Evolutionary conservation across 78 protist species (phyloP).

Genomic region (Protostelium mycophagum): DNA sequence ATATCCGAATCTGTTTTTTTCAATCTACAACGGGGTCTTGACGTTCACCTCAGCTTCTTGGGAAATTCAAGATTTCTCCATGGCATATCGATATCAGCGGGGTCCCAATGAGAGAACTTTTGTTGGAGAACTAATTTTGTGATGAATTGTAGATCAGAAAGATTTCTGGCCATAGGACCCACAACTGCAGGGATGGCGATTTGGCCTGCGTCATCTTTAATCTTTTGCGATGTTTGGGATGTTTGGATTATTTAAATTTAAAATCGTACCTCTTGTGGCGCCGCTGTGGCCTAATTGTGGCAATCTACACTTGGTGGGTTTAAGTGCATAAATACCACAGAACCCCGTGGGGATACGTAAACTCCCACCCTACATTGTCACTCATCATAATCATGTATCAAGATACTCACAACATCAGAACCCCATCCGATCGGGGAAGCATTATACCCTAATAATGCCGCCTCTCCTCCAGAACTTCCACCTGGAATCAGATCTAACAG

Average conservation of each 20-base stretch:
- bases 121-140: background rate
- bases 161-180: background rate
- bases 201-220: background rate
- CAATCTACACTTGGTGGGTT: background rate
- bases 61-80: background rate
- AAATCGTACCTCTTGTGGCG: background rate
- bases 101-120: background rate
- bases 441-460: background rate
- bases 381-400: background rate
- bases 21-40: background rate
- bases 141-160: background rate
- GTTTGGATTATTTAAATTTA: no score
- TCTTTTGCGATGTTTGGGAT: background rate
- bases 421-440: background rate
- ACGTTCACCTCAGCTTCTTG: background rate
- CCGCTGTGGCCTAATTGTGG: background rate
- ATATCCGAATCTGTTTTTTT: background rate
- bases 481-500: background rate
- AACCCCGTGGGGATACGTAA: background rate
- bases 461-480: background rate
- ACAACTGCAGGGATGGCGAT: background rate
- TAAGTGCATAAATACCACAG: background rate
- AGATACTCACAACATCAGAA: background rate
- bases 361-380: background rate
- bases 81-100: background rate